Percentiles rank a stretch among this genome's conserved stretches.
These are phyloP conservation scores for Usnea hakonensis DNA, from an alignment of 495 filamentous ascomycete species.

Conservation along the genomic window DNA sequence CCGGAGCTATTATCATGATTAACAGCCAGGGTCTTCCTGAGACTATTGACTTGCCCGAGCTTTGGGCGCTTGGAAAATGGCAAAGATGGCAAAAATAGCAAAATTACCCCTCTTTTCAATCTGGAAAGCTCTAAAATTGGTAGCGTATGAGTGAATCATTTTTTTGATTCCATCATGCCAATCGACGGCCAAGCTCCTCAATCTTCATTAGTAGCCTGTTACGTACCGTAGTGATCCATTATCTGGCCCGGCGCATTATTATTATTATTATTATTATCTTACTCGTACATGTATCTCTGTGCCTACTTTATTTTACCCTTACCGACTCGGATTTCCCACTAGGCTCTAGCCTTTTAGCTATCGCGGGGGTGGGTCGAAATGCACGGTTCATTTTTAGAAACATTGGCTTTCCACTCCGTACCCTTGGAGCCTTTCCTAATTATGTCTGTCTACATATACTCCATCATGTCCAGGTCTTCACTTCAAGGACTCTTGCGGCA, in stretches of 20 bases:
- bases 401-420: conserved; percentile 22
- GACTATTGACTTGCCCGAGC: background rate
- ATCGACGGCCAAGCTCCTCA: background rate
- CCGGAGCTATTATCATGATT: conserved; percentile 6
- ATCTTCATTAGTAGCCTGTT: background rate
- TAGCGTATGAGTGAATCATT: background rate
- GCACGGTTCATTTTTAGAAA: conserved; percentile 25
- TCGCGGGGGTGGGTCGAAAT: conserved; percentile 5
- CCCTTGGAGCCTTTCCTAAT: conserved; percentile 9
- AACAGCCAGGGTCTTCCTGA: background rate
- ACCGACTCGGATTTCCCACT: conserved; percentile 7
- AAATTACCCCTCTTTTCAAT: conserved; percentile 16
- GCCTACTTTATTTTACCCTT: too few species aligned
- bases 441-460: conserved; percentile 23
- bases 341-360: background rate
- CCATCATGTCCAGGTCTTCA: conserved; percentile 19
- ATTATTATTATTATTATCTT: too few species aligned
- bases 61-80: conserved; percentile 9
- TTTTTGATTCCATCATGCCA: background rate
- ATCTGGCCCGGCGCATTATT: too few species aligned
- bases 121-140: background rate
- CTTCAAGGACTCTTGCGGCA: conserved; percentile 25
- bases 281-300: conserved; percentile 1
- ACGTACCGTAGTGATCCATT: too few species aligned
- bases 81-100: conserved; percentile 1